Percentiles rank a stretch among this genome's conserved stretches.
Conservation (phyloP, 176 grass and related monocot genomes). For the Dendrocalamus sinicus region DNA sequence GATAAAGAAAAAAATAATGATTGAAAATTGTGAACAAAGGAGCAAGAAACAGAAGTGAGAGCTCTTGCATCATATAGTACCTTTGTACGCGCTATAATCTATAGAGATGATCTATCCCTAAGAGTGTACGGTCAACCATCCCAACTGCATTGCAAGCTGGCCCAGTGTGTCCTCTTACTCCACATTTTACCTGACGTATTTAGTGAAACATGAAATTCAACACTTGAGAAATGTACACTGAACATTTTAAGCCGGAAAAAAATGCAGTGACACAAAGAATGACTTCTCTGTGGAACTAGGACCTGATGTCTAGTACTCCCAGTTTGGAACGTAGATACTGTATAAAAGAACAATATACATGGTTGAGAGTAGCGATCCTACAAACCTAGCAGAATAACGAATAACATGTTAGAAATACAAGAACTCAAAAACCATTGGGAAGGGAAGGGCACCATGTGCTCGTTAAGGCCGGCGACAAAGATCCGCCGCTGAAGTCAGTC, state of each 20-base stretch:
- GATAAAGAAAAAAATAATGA: not conserved
- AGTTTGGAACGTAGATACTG: conserved; percentile 59
- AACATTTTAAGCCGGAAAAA: conserved; percentile 3
- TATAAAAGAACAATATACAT: conserved; percentile 54
- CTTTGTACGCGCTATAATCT: conserved; percentile 56
- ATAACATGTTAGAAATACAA: conserved; percentile 29
- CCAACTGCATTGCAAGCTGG: conserved; percentile 70
- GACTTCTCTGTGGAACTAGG: conserved; percentile 29
- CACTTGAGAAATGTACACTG: not conserved
- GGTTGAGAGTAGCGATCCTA: conserved; percentile 42
- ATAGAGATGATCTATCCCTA: conserved; percentile 63
- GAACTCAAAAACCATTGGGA: not conserved
- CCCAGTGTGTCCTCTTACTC: conserved; percentile 62
- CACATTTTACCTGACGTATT: conserved; percentile 61
- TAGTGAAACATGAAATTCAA: not conserved
- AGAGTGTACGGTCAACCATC: conserved; percentile 60
- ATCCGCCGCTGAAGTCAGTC: conserved; percentile 5
- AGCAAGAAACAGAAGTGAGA: not conserved
- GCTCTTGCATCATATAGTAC: conserved; percentile 2
- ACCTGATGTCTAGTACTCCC: conserved; percentile 47
- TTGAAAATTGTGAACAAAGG: not conserved
- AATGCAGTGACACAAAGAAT: conserved; percentile 19
- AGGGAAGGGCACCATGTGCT: too few relatives aligned
- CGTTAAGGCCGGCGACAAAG: too few relatives aligned
- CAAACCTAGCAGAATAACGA: conserved; percentile 32